These are phyloP conservation scores for Irpex rosettiformis DNA, from an alignment of 1,284 basidiomycete genomes.

Conservation along the genomic window DNA sequence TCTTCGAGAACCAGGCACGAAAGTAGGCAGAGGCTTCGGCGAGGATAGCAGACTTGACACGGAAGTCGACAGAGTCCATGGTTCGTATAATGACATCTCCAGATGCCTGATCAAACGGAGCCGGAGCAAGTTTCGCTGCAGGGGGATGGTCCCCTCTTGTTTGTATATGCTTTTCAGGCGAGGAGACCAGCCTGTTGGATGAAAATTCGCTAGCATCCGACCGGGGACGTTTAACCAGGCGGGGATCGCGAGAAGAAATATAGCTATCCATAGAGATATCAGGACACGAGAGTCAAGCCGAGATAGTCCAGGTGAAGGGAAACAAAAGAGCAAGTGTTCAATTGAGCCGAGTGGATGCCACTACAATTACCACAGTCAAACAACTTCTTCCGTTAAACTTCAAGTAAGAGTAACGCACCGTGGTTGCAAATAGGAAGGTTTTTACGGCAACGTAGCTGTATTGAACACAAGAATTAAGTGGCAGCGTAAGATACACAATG, in stretches of 20 bases:
- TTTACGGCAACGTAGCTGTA: too few relatives aligned
- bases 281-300: background rate
- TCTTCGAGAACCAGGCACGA: constrained; percentile 34
- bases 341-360: too few relatives aligned
- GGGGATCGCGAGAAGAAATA: background rate
- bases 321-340: too few relatives aligned
- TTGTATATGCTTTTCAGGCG: background rate
- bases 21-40: constrained; percentile 35
- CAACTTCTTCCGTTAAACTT: too few relatives aligned
- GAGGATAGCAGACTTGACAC: constrained; percentile 31
- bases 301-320: too few relatives aligned
- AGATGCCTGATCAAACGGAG: constrained; percentile 12
- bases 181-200: background rate
- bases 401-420: too few relatives aligned
- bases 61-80: constrained; percentile 35
- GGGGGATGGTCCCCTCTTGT: background rate
- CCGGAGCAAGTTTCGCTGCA: background rate
- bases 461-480: too few relatives aligned
- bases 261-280: background rate
- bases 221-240: background rate
- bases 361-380: too few relatives aligned
- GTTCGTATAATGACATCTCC: constrained; percentile 29
- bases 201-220: background rate
- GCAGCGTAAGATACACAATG: background rate
- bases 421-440: too few relatives aligned